Evolutionary conservation across 768 basidiomycete genomes (phyloP).

Genomic region (Hirschioporus abietinus): DNA sequence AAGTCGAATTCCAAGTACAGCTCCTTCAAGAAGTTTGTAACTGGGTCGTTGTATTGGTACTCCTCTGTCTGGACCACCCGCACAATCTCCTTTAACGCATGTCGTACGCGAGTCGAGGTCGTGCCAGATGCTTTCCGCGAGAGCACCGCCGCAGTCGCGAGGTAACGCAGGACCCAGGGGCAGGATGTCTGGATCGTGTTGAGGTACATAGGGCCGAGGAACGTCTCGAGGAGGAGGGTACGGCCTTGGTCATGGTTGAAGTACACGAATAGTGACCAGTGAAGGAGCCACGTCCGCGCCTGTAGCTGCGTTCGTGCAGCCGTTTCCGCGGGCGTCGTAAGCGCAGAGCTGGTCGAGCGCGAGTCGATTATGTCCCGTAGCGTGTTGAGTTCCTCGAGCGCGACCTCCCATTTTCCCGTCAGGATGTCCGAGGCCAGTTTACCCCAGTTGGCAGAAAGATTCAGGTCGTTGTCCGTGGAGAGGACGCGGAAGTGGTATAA

Average conservation of each 20-base stretch:
- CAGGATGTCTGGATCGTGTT: slow-evolving; percentile 97
- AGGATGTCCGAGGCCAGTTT: slow-evolving; percentile 97
- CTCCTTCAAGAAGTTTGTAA: slow-evolving; percentile 90
- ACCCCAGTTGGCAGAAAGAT: slow-evolving; percentile 97
- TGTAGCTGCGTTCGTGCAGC: slow-evolving; percentile 86
- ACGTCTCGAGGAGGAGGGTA: slow-evolving; percentile 89
- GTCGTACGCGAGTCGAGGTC: slow-evolving; percentile 68
- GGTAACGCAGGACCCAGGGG: slow-evolving; percentile 93
- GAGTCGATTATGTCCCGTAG: slow-evolving; percentile 92
- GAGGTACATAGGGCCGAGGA: slow-evolving; percentile 94
- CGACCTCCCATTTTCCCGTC: slow-evolving; percentile 91
- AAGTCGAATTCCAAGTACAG: slow-evolving; percentile 96
- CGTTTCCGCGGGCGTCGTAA: slow-evolving; percentile 41
- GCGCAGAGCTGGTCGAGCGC: slow-evolving; percentile 49
- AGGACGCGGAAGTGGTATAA: slow-evolving; percentile 98
- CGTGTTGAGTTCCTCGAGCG: slow-evolving; percentile 90
- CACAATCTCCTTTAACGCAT: slow-evolving; percentile 87
- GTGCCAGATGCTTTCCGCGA: slow-evolving; percentile 67
- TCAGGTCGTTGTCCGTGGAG: slow-evolving; percentile 88
- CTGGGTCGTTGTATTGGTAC: slow-evolving; percentile 92
- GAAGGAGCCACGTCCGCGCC: slow-evolving; percentile 92
- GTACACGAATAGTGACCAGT: slow-evolving; percentile 98
- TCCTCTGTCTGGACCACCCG: slow-evolving; percentile 93
- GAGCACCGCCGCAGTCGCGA: slow-evolving; percentile 88
- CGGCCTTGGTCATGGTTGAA: slow-evolving; percentile 94